Conservation (phyloP, 2,329 filamentous ascomycete genomes). For the Ophiostoma populinum region DNA sequence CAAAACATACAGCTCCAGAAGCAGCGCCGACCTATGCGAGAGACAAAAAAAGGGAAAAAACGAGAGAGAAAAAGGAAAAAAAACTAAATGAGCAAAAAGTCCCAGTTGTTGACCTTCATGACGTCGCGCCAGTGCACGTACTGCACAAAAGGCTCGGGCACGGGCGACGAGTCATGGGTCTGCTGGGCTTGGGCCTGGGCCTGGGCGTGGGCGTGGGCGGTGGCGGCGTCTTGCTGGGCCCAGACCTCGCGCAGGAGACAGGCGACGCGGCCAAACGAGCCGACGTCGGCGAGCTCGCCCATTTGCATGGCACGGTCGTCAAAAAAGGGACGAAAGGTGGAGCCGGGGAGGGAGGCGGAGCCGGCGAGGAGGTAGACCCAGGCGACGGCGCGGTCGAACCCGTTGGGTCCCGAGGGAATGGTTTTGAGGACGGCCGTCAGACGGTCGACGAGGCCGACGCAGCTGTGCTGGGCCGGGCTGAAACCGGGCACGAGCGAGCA, state of each 20-base stretch:
- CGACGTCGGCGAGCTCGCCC: conserved; percentile 60
- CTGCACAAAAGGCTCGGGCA: conserved; percentile 21
- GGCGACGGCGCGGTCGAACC: conserved; percentile 78
- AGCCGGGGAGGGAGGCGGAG: conserved; percentile 54
- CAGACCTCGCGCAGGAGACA: conserved; percentile 71
- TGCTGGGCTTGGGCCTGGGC: no score
- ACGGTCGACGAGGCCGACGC: conserved; percentile 59
- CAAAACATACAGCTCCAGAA: no score
- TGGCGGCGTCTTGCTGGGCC: conserved; percentile 47
- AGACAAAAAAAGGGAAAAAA: conserved; percentile 10
- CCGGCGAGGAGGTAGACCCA: conserved; percentile 90
- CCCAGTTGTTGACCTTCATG: conserved; percentile 83
- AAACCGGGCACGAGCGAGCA: conserved; percentile 87
- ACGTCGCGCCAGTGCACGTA: conserved; percentile 89
- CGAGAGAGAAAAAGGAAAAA: conserved; percentile 13
- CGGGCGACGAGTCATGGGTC: not conserved
- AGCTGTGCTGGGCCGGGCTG: conserved; percentile 55
- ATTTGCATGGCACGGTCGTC: conserved; percentile 56
- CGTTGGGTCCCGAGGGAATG: conserved; percentile 64
- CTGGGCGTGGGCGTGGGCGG: conserved; percentile 11
- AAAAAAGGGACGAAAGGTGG: conserved; percentile 63
- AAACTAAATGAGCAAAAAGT: conserved; percentile 67
- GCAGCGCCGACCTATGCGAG: no score
- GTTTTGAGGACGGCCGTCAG: conserved; percentile 60
- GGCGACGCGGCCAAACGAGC: conserved; percentile 71